Evolutionary conservation across 2,329 filamentous ascomycete species (phyloP).

Genomic region (Zymoseptoria brevis): DNA sequence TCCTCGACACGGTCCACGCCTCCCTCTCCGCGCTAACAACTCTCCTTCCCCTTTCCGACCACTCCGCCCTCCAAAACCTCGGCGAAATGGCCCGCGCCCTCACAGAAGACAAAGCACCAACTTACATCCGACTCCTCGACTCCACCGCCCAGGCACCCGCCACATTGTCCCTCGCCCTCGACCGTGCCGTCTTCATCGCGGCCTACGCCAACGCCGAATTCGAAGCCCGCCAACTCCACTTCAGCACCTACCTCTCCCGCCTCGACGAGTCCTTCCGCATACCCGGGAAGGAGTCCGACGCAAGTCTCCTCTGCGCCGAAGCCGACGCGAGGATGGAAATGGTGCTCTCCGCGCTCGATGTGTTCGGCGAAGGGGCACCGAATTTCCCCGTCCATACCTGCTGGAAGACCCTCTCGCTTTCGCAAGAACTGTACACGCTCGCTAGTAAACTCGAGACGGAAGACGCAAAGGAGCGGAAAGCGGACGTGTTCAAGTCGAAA

Average conservation of each 20-base stretch:
- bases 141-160: slow-evolving; percentile 21
- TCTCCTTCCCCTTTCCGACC: slow-evolving; percentile 43
- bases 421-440: slow-evolving; percentile 42
- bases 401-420: slow-evolving; percentile 48
- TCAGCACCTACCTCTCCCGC: slow-evolving; percentile 45
- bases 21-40: slow-evolving; percentile 45
- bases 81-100: slow-evolving; percentile 53
- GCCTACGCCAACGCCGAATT: slow-evolving; percentile 52
- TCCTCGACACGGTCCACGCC: slow-evolving; percentile 61
- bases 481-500: slow-evolving; percentile 44
- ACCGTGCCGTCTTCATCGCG: slow-evolving; percentile 49
- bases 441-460: slow-evolving; percentile 43
- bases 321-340: slow-evolving; percentile 25
- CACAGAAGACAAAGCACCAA: slow-evolving; percentile 45
- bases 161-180: slow-evolving; percentile 41
- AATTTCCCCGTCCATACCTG: slow-evolving; percentile 26
- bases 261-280: slow-evolving; percentile 27
- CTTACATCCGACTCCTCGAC: slow-evolving; percentile 39
- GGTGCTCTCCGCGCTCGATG: slow-evolving; percentile 23
- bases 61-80: slow-evolving; percentile 41
- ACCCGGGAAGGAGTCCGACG: slow-evolving; percentile 42
- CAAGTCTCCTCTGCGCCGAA: slow-evolving; percentile 43
- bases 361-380: slow-evolving; percentile 8
- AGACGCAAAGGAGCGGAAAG: slow-evolving; percentile 37
- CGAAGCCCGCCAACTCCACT: slow-evolving; percentile 42